Evolutionary conservation across 2,329 filamentous ascomycete genomes (phyloP).

Genomic region (Nannizziopsis barbatae): DNA sequence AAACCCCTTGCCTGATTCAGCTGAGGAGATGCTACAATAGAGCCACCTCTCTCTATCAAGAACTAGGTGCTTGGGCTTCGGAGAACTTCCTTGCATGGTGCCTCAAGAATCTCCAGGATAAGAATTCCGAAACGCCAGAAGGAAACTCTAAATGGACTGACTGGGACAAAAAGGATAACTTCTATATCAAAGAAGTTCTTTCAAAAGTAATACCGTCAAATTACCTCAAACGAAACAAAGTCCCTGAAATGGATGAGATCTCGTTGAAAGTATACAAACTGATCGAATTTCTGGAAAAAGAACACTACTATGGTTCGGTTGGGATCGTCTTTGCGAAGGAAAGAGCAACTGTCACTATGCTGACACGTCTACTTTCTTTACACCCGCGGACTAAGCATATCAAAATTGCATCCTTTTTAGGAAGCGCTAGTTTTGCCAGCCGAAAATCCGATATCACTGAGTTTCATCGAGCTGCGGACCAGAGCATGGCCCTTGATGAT

Average conservation of each 20-base stretch:
- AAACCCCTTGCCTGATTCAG: constrained; percentile 41
- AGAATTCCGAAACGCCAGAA: constrained; percentile 12
- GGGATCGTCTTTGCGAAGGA: constrained; percentile 59
- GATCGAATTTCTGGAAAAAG: constrained; percentile 41
- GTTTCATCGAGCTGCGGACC: constrained; percentile 38
- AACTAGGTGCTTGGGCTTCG: constrained; percentile 58
- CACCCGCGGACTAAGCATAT: constrained; percentile 38
- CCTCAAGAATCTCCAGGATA: constrained; percentile 29
- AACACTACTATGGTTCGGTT: constrained; percentile 38
- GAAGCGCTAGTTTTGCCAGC: constrained; percentile 35
- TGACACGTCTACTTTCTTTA: constrained; percentile 46
- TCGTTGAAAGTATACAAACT: constrained; percentile 51
- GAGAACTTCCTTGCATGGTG: constrained; percentile 53
- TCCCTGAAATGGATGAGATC: constrained; percentile 24
- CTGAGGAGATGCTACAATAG: constrained; percentile 46
- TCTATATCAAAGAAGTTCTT: constrained; percentile 43
- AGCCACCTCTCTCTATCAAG: constrained; percentile 40
- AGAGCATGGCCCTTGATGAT: constrained; percentile 43
- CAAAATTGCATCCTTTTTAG: constrained; percentile 42
- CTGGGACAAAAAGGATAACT: constrained; percentile 43
- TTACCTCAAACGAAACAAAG: neutral
- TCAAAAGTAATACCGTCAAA: constrained; percentile 15
- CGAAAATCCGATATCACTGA: constrained; percentile 41
- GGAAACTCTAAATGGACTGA: constrained; percentile 26
- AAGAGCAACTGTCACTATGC: constrained; percentile 48